A percentile compares a stretch with the other conserved stretches of the same genome.
Evolutionary conservation across 169 alveolate genomes (phyloP).

Genomic region (Eimeria falciformis): DNA sequence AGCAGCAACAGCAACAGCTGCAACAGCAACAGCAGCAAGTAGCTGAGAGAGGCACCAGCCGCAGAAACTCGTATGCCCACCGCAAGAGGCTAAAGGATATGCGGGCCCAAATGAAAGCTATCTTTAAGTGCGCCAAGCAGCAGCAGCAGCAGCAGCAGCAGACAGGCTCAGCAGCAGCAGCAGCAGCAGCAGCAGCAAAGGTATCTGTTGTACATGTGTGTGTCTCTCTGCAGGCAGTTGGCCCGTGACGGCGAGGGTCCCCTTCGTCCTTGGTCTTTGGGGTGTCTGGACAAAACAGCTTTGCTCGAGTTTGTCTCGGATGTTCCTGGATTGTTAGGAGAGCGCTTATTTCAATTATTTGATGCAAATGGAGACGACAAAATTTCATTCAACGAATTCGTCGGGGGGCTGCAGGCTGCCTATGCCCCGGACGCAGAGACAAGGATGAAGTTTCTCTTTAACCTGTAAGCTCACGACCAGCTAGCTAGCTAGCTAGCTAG

Average conservation of each 20-base stretch:
- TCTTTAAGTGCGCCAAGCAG: constrained; percentile 24
- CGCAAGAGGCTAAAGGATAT: background rate
- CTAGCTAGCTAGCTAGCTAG: background rate
- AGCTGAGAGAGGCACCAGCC: background rate
- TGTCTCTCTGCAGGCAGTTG: background rate
- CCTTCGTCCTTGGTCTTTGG: constrained; percentile 10
- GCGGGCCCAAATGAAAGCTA: constrained; percentile 44
- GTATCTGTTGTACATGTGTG: background rate
- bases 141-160: background rate
- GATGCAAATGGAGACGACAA: constrained; percentile 50
- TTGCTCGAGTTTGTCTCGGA: background rate
- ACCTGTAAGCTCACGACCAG: constrained; percentile 21
- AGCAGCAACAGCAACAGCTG: constrained; percentile 15
- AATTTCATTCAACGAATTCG: constrained; percentile 44
- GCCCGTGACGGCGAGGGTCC: constrained; percentile 3
- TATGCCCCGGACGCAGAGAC: constrained; percentile 14
- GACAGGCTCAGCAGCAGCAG: background rate
- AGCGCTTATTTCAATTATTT: constrained; percentile 48
- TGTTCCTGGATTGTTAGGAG: constrained; percentile 62
- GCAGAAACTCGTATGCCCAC: background rate
- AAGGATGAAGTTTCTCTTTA: constrained; percentile 54
- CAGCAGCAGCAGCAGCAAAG: background rate
- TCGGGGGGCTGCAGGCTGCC: constrained; percentile 17
- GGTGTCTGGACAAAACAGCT: background rate
- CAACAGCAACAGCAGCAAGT: constrained; percentile 27